Evolutionary conservation across 2,329 filamentous ascomycete species (phyloP).

Genomic region (Sporothrix schenckii): DNA sequence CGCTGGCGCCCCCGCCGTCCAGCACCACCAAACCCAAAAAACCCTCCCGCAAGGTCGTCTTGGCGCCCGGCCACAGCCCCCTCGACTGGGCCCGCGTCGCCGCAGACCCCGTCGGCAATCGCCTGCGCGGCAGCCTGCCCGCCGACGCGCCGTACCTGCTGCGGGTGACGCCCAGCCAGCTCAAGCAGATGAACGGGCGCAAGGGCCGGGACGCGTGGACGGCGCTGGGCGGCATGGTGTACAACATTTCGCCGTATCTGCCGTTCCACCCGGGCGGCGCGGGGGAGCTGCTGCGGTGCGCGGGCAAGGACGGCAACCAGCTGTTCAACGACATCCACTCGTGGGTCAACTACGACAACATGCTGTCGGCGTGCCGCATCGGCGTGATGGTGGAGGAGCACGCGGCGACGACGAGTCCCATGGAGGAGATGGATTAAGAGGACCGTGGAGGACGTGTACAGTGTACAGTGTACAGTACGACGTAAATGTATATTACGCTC

Average conservation of each 20-base stretch:
- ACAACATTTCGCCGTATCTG: conserved; percentile 88
- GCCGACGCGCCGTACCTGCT: conserved; percentile 60
- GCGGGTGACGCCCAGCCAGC: conserved; percentile 78
- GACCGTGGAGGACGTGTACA: neutral
- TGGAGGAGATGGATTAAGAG: conserved; percentile 64
- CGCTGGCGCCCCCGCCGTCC: conserved; percentile 56
- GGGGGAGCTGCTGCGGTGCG: conserved; percentile 68
- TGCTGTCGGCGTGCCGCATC: conserved; percentile 65
- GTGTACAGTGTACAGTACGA: neutral
- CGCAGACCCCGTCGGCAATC: conserved; percentile 62
- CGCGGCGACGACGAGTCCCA: conserved; percentile 43
- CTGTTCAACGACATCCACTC: conserved; percentile 69
- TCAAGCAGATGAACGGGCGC: conserved; percentile 77
- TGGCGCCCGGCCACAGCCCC: conserved; percentile 89
- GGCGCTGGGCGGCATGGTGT: conserved; percentile 84
- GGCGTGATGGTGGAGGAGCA: conserved; percentile 65
- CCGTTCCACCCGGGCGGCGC: conserved; percentile 89
- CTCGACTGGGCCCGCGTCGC: conserved; percentile 91
- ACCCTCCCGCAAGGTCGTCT: conserved; percentile 68
- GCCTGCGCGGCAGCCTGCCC: conserved; percentile 60
- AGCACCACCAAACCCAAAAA: conserved; percentile 57
- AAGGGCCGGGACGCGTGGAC: conserved; percentile 90
- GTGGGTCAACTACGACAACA: conserved; percentile 73
- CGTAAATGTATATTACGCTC: neutral
- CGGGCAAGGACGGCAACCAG: conserved; percentile 63